Conservation (phyloP, 2,329 filamentous ascomycete species). For the Cytospora paraplurivora region DNA sequence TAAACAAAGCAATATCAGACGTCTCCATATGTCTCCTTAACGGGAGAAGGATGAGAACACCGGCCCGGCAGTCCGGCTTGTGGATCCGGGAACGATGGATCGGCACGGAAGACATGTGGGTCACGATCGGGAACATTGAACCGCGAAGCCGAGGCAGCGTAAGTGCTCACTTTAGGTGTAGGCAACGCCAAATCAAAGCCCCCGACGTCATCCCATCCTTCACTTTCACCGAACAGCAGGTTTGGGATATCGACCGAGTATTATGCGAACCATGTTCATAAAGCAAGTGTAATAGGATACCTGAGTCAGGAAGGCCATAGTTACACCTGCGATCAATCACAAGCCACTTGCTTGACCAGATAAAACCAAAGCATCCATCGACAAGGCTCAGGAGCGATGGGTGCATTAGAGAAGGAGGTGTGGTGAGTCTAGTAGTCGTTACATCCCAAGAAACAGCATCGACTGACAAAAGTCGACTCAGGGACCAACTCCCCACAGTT, state of each 20-base stretch:
- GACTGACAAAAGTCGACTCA: conserved; percentile 8
- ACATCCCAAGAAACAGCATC: not conserved
- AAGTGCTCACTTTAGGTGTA: conserved; percentile 7
- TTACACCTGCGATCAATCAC: no score
- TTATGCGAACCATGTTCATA: no score
- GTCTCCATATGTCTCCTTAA: not conserved
- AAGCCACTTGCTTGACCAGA: not conserved
- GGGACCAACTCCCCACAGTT: conserved; percentile 44
- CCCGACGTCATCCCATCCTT: conserved; percentile 11
- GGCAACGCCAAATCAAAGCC: conserved; percentile 7
- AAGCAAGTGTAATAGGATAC: no score
- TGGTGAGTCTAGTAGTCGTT: conserved; percentile 10
- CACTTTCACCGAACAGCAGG: not conserved
- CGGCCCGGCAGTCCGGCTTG: no score
- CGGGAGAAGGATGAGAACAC: not conserved
- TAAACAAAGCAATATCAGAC: no score
- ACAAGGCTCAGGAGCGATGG: no score
- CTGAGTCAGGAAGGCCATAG: no score
- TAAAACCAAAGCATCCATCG: not conserved
- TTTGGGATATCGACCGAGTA: no score
- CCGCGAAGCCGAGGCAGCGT: not conserved
- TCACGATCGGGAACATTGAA: not conserved
- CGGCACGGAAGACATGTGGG: conserved; percentile 1
- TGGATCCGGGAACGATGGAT: not conserved
- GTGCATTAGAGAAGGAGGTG: conserved; percentile 13